Evolutionary conservation across 768 basidiomycete genomes (phyloP).

Genomic region (Pleurotus pulmonarius): DNA sequence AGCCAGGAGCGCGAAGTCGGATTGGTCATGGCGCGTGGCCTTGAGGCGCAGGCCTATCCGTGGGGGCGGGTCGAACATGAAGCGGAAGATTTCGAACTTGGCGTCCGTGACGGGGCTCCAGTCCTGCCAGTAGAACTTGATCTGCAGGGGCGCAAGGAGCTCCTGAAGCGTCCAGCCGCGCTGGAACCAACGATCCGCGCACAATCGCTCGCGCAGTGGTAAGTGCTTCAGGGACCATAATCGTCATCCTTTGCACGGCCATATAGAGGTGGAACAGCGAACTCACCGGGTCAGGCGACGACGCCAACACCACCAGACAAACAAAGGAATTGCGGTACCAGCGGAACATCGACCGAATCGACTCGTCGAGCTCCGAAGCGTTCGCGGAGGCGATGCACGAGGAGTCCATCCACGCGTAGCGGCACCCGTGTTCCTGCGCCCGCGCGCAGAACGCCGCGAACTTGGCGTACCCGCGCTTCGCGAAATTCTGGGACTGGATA

Average conservation of each 20-base stretch:
- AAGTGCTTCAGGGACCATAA: too few species aligned
- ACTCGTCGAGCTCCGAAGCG: neutral
- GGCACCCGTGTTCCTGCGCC: neutral
- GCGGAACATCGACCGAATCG: neutral
- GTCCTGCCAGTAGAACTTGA: neutral
- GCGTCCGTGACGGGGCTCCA: neutral
- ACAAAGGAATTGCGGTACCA: neutral
- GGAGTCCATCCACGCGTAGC: neutral
- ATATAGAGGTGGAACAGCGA: too few species aligned
- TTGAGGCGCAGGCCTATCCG: too few species aligned
- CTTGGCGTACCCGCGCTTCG: neutral
- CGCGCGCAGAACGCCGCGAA: neutral
- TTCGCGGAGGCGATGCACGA: neutral
- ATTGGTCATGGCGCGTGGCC: neutral
- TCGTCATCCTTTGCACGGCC: too few species aligned
- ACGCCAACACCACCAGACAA: neutral
- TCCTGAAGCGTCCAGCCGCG: conserved; percentile 1
- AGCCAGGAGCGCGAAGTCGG: neutral
- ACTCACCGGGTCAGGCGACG: neutral
- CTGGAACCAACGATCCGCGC: neutral
- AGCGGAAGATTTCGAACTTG: neutral
- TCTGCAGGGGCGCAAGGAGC: neutral
- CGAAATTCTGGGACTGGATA: neutral
- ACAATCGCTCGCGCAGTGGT: too few species aligned
- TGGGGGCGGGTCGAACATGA: neutral